Conservation (phyloP, 331 rosid species). For the Rhamnella rubrinervis region DNA sequence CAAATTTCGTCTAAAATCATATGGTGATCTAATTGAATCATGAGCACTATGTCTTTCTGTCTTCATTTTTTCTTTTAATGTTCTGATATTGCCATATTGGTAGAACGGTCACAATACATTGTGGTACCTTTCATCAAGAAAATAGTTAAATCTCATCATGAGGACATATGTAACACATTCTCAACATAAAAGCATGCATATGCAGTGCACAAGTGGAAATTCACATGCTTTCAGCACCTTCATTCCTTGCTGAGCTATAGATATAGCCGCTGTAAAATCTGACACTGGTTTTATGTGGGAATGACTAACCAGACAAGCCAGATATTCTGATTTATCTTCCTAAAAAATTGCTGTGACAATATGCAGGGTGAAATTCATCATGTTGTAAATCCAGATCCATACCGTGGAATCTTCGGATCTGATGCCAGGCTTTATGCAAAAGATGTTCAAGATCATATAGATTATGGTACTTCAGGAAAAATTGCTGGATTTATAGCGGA, state of each 20-base stretch:
- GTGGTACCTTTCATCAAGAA: no score
- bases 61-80: neutral
- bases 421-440: slow-evolving; percentile 66
- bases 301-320: slow-evolving; percentile 10
- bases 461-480: slow-evolving; percentile 78
- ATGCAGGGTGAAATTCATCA: slow-evolving; percentile 89
- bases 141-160: neutral
- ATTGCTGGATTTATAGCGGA: slow-evolving; percentile 93
- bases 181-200: neutral
- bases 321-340: slow-evolving; percentile 13
- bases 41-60: neutral
- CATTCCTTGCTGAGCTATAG: neutral
- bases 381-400: slow-evolving; percentile 85
- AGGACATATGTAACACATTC: no score
- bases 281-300: slow-evolving; percentile 8
- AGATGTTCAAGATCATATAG: slow-evolving; percentile 88
- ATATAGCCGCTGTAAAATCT: neutral
- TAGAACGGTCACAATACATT: neutral
- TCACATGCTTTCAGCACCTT: neutral
- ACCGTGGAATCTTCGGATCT: slow-evolving; percentile 74
- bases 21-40: no score
- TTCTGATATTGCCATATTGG: neutral
- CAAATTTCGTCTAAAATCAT: no score
- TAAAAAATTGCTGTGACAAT: slow-evolving; percentile 17
- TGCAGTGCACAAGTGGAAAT: neutral